Evolutionary conservation across 108 stramenopile genomes (phyloP).

Genomic region (Fistulifera pelliculosa): DNA sequence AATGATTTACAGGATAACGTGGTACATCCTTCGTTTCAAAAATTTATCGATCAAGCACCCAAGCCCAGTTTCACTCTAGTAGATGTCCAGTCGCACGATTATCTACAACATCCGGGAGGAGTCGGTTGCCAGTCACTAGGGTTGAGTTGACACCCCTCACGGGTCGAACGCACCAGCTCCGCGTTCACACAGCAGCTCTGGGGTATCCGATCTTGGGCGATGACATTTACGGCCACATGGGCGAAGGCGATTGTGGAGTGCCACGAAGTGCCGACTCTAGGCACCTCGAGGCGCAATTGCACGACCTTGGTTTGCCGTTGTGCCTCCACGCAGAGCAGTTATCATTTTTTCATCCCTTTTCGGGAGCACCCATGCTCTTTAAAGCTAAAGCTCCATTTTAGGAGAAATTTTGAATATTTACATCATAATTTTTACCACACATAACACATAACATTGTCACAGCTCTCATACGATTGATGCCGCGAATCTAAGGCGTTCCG

Average conservation of each 20-base stretch:
- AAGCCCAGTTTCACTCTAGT: slow-evolving; percentile 67
- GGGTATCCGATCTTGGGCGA: slow-evolving; percentile 85
- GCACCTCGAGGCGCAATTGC: slow-evolving; percentile 27
- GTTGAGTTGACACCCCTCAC: slow-evolving; percentile 47
- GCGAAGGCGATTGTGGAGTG: slow-evolving; percentile 52
- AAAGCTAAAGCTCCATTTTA: slow-evolving; percentile 45
- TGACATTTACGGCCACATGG: slow-evolving; percentile 60
- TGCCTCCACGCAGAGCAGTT: slow-evolving; percentile 64
- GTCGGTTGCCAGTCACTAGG: slow-evolving; percentile 46
- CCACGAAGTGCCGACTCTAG: neutral
- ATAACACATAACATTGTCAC: too few relatives aligned
- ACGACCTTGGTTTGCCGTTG: slow-evolving; percentile 33
- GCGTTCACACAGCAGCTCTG: slow-evolving; percentile 77
- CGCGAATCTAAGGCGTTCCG: too few relatives aligned
- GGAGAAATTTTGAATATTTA: neutral
- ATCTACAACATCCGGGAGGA: slow-evolving; percentile 30
- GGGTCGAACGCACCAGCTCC: slow-evolving; percentile 84
- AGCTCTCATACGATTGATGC: too few relatives aligned
- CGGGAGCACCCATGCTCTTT: slow-evolving; percentile 35
- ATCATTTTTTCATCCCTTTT: slow-evolving; percentile 45
- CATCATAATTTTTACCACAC: neutral
- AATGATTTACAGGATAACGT: slow-evolving; percentile 38
- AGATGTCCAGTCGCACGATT: slow-evolving; percentile 13
- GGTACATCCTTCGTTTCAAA: slow-evolving; percentile 53
- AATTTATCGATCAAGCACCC: slow-evolving; percentile 28